These are phyloP conservation scores for Leptomonas pyrrhocoris DNA, from an alignment of 208 protist species.

Conservation along the genomic window DNA sequence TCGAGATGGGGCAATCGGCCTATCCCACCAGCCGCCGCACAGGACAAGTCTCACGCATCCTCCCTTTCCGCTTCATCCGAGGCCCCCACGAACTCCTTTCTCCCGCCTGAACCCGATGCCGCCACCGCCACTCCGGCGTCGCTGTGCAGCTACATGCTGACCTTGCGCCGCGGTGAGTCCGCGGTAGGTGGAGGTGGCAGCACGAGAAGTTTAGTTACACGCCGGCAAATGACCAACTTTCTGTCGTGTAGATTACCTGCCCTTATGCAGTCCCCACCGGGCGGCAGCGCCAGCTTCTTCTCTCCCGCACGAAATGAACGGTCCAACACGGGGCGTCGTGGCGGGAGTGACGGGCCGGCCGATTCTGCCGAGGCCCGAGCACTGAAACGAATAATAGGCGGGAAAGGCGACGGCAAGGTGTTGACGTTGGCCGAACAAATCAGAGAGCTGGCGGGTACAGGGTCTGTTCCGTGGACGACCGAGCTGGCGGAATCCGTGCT, in stretches of 20 bases:
- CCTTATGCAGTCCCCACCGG: background rate
- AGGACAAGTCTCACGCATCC: no score
- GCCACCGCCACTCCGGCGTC: conserved; percentile 7
- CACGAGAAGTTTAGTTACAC: background rate
- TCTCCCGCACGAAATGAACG: no score
- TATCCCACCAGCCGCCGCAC: no score
- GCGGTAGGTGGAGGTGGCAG: background rate
- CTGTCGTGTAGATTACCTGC: background rate
- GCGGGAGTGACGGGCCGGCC: background rate
- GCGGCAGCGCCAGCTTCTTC: background rate
- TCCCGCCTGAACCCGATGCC: background rate
- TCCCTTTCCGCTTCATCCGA: no score
- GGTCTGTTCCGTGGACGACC: conserved; percentile 23
- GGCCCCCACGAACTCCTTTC: background rate
- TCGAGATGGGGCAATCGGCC: no score
- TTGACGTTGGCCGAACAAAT: no score
- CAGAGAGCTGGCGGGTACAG: background rate
- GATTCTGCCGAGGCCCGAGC: background rate
- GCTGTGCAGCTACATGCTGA: conserved; percentile 21
- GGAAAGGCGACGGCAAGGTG: background rate
- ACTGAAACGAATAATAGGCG: background rate
- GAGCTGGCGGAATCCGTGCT: conserved; percentile 23
- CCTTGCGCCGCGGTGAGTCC: background rate
- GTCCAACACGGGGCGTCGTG: background rate
- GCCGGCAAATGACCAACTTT: background rate